Base-by-base conservation (phyloP, 306 rosid species). In the Dicorynia guianensis region DNA sequence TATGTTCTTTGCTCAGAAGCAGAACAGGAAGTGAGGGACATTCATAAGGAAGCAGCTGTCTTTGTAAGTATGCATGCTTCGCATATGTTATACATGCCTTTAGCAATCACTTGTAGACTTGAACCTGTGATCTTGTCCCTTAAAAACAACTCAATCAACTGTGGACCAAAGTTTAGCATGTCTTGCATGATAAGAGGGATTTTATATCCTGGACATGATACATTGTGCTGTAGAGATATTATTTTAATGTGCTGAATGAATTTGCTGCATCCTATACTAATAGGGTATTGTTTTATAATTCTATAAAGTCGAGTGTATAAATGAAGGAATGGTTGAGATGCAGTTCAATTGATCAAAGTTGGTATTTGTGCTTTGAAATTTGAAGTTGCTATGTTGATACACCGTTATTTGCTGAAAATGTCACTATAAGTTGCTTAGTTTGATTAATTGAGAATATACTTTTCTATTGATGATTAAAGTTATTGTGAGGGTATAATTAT, bases 1-100 rank as follows among this genome's bases (percentile, higher is more conserved):
- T 68, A 8, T 75, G 25, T n/a, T 54, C 3, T 39, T 50, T 76
- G 50, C 9, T 13, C 96, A 91, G 97, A 74, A 67, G 72, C 66
- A 13, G 79, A 84, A 30, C 66, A 46, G 18, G 90, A 79, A 50
- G 79, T 19, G 30, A 33, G 72, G 75, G 63, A 67, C 59, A 82
- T 35, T 79, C 79, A n/a, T 56, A 77, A 82, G 36, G 90, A 81
- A 74, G 86, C 78, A 44, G 76, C 76, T 68, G 20, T 63, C 73
- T 50, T 74, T 44, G 98, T 93, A 85, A 88, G 97, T 86, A 39
- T 63, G 42, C 76, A 42, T 69, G 53, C 76, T 63, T 56, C 60
- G 61, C 57, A 53, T 36, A 7, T 81, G 54, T 60, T 75, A 25
- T 59, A 60, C 46, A 47, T 72, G 11, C 33, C 38, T 60, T 58